Conservation (phyloP, 805 yeast genomes). For the Metschnikowia shivogae region DNA sequence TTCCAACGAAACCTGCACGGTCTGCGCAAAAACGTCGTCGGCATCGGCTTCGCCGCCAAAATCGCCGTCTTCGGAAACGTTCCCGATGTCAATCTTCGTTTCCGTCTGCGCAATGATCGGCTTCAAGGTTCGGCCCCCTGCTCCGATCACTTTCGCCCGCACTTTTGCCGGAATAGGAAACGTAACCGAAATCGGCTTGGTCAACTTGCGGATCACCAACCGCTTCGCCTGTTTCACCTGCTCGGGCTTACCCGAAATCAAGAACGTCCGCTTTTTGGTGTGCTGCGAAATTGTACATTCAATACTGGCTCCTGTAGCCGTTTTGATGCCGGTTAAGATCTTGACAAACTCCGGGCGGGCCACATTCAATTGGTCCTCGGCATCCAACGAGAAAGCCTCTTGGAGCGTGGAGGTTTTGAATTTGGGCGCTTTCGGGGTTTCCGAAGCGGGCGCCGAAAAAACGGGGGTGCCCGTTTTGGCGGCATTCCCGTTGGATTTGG, state of each 20-base stretch:
- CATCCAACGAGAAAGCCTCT: constrained; percentile 73
- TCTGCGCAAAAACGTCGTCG: constrained; percentile 56
- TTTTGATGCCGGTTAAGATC: constrained; percentile 59
- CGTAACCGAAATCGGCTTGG: constrained; percentile 62
- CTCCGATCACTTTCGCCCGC: constrained; percentile 78
- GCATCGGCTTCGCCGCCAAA: constrained; percentile 42
- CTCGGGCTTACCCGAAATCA: constrained; percentile 70
- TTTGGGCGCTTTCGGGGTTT: constrained; percentile 18
- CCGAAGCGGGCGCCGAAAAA: constrained; percentile 6
- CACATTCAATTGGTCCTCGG: constrained; percentile 62
- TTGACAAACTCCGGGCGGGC: constrained; percentile 64
- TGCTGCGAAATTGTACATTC: constrained; percentile 79
- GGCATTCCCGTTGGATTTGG: constrained; percentile 23
- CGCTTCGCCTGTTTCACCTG: constrained; percentile 68
- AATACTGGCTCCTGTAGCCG: constrained; percentile 58
- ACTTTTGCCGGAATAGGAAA: constrained; percentile 73
- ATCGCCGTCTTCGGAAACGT: constrained; percentile 24
- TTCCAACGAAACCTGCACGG: constrained; percentile 60
- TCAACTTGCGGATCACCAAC: constrained; percentile 68
- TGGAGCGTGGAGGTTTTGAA: constrained; percentile 57
- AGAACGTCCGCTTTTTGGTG: constrained; percentile 75
- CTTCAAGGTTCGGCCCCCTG: constrained; percentile 76
- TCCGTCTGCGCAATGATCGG: constrained; percentile 69
- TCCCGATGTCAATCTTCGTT: constrained; percentile 66
- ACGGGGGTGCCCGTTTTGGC: constrained; percentile 14